A percentile compares a stretch with the other conserved stretches of the same genome.
Conservation (phyloP, 73 alveolate genomes). For the Blepharisma japonicum region DNA sequence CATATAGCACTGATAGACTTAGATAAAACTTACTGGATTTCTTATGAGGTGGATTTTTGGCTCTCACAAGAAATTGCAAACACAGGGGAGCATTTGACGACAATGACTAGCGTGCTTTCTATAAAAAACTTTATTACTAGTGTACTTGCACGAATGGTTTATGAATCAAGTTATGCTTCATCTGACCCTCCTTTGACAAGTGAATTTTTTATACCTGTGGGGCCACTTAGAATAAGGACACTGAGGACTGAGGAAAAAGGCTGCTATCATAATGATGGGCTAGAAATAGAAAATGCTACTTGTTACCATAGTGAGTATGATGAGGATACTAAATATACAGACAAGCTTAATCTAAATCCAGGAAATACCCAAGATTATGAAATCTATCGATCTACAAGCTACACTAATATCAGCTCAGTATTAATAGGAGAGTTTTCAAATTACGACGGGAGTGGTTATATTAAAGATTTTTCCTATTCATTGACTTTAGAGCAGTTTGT, state of each 20-base stretch:
- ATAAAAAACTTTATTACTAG: too few relatives aligned
- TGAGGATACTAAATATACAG: neutral
- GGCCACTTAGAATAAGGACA: neutral
- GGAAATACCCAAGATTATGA: neutral
- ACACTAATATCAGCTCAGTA: neutral
- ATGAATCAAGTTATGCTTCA: too few relatives aligned
- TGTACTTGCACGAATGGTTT: too few relatives aligned
- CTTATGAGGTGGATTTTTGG: too few relatives aligned
- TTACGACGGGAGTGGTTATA: slow-evolving; percentile 6
- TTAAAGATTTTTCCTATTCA: neutral
- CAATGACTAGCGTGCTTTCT: too few relatives aligned
- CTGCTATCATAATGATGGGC: neutral
- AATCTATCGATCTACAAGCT: neutral
- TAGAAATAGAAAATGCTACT: neutral
- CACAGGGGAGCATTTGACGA: too few relatives aligned
- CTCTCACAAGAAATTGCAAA: too few relatives aligned
- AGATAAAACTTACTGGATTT: too few relatives aligned
- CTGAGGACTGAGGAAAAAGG: neutral
- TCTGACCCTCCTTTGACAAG: too few relatives aligned
- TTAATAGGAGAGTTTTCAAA: slow-evolving; percentile 13
- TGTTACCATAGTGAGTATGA: neutral
- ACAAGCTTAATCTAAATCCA: neutral
- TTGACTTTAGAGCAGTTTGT: too few relatives aligned
- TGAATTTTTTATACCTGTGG: neutral
- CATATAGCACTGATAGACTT: too few relatives aligned